Evolutionary conservation across 352 stramenopile species (phyloP).

Genomic region (Thalassiosira hispida): DNA sequence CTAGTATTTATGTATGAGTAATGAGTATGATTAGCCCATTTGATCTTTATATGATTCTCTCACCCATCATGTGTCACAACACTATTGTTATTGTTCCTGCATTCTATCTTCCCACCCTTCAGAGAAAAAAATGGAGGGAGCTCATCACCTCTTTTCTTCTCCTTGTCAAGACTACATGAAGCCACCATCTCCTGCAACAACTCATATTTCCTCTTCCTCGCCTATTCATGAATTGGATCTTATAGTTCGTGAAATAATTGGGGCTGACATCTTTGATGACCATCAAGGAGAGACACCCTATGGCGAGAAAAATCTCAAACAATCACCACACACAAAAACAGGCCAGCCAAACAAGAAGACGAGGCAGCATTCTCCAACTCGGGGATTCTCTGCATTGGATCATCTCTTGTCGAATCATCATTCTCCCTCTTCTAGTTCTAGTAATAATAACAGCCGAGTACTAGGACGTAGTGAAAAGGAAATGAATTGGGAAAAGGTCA

Average conservation of each 20-base stretch:
- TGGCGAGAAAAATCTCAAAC: neutral
- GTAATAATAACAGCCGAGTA: neutral
- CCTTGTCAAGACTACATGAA: neutral
- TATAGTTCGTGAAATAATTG: constrained; percentile 39
- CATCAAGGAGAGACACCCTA: constrained; percentile 1
- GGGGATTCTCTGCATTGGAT: constrained; percentile 9
- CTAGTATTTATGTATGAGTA: neutral
- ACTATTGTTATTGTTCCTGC: neutral
- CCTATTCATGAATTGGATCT: constrained; percentile 25
- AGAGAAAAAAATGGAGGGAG: constrained; percentile 20
- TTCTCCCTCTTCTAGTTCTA: neutral
- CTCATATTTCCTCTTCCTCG: neutral
- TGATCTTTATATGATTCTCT: neutral
- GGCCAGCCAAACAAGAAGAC: constrained; percentile 43
- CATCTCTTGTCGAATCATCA: neutral
- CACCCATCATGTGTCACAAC: neutral
- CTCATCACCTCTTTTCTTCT: neutral
- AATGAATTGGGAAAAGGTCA: constrained; percentile 34
- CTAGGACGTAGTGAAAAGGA: constrained; percentile 10
- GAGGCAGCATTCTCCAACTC: constrained; percentile 20
- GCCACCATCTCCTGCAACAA: neutral
- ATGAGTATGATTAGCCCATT: neutral
- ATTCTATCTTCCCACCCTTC: neutral
- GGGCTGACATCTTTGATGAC: constrained; percentile 22
- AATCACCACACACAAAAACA: neutral